These are phyloP conservation scores for Haberlea rhodopensis DNA, from an alignment of 257 asterid genomes.

Conservation along the genomic window DNA sequence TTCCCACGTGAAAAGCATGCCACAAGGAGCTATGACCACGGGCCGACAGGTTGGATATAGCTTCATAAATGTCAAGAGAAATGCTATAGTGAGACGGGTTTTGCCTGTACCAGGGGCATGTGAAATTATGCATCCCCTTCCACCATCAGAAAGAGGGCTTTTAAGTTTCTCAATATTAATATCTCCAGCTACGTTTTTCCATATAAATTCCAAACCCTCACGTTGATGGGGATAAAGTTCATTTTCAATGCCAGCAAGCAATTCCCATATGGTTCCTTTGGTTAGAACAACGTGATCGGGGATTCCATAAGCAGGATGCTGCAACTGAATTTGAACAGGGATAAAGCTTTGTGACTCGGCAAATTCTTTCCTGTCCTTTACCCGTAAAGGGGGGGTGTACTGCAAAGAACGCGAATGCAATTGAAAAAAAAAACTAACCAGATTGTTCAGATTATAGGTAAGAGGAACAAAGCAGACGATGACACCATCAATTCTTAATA, in stretches of 20 bases:
- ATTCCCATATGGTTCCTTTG: constrained; percentile 63
- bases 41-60: constrained; percentile 56
- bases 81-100: constrained; percentile 61
- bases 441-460: not conserved
- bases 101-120: constrained; percentile 97
- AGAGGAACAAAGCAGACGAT: not conserved
- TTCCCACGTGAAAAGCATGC: constrained; percentile 82
- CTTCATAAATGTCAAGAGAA: constrained; percentile 55
- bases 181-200: constrained; percentile 71
- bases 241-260: constrained; percentile 39
- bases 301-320: constrained; percentile 18
- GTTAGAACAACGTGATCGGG: not conserved
- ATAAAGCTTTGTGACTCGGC: constrained; percentile 23
- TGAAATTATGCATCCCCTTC: constrained; percentile 79
- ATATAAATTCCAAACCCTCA: constrained; percentile 66
- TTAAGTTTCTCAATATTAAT: constrained; percentile 40
- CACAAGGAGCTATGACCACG: constrained; percentile 64
- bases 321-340: constrained; percentile 24
- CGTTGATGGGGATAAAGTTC: constrained; percentile 69
- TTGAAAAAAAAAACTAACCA: not conserved
- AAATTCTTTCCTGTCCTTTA: constrained; percentile 26
- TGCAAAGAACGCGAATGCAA: constrained; percentile 26
- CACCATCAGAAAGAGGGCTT: constrained; percentile 28
- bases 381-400: constrained; percentile 27
- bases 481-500: not conserved